A percentile compares a stretch with the other conserved stretches of the same genome.
These are phyloP conservation scores for Suhomyces taliae DNA, from an alignment of 1,139 yeast species.

Conservation along the genomic window DNA sequence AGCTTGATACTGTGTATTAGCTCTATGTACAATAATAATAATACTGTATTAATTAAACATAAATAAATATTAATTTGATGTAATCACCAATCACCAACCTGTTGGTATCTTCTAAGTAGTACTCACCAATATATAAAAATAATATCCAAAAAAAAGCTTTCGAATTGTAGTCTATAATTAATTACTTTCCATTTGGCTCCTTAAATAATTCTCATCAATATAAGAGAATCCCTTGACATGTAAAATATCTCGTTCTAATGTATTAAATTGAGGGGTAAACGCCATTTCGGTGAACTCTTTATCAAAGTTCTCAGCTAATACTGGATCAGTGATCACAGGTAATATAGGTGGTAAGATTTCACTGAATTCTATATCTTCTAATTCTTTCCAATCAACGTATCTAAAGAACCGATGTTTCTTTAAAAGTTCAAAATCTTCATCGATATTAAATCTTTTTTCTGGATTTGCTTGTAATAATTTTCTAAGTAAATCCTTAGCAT, in stretches of 20 bases:
- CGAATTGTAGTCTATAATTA: not conserved
- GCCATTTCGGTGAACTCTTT: constrained; percentile 81
- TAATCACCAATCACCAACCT: not conserved
- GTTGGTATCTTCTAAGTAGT: not conserved
- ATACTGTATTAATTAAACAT: not conserved
- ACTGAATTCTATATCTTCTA: constrained; percentile 41
- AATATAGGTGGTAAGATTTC: constrained; percentile 71
- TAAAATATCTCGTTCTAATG: constrained; percentile 29
- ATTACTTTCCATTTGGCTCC: constrained; percentile 4
- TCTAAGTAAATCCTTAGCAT: constrained; percentile 79
- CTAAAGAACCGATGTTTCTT: constrained; percentile 80
- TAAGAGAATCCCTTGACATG: constrained; percentile 47
- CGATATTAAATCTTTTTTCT: constrained; percentile 69
- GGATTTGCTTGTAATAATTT: constrained; percentile 76
- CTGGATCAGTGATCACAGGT: constrained; percentile 83
- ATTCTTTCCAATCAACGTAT: constrained; percentile 69
- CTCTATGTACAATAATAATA: too few species aligned
- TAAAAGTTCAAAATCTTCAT: constrained; percentile 51
- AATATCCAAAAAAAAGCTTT: too few species aligned
- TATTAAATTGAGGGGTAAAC: constrained; percentile 39
- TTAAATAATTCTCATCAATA: constrained; percentile 41
- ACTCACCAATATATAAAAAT: too few species aligned
- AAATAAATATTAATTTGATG: not conserved
- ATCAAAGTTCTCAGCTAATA: constrained; percentile 89
- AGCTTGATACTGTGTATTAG: not conserved